Percentiles rank a stretch among this genome's conserved stretches.
Conservation (phyloP, 1,284 basidiomycete species). For the Cryptococcus deneoformans region DNA sequence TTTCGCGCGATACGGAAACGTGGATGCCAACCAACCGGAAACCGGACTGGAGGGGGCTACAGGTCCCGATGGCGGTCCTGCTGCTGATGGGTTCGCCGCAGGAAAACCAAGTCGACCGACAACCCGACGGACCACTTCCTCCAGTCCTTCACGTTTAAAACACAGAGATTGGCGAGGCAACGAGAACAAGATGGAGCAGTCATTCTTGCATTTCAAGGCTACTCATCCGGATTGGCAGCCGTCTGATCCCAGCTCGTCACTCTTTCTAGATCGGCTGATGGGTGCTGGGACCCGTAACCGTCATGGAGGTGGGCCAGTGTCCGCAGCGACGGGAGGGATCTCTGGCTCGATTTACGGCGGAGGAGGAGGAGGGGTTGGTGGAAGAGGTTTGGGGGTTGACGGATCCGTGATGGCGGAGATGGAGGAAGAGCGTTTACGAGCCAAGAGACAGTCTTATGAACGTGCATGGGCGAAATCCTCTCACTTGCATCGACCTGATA, state of each 20-base stretch:
- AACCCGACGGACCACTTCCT: background rate
- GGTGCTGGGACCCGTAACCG: slow-evolving; percentile 51
- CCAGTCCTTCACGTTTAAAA: background rate
- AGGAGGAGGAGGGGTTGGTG: background rate
- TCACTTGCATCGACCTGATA: background rate
- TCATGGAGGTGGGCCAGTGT: background rate
- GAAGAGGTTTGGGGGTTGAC: slow-evolving; percentile 6
- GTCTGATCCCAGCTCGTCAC: slow-evolving; percentile 74
- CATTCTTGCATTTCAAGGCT: slow-evolving; percentile 92
- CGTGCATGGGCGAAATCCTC: slow-evolving; percentile 15
- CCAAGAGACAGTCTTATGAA: slow-evolving; percentile 9
- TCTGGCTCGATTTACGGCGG: slow-evolving; percentile 8
- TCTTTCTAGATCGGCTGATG: slow-evolving; percentile 79
- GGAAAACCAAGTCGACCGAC: background rate
- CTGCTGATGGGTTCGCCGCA: background rate
- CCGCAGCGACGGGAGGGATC: slow-evolving; percentile 6
- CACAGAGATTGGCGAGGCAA: slow-evolving; percentile 55
- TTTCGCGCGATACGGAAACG: slow-evolving; percentile 63
- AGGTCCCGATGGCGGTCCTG: background rate
- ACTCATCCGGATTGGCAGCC: slow-evolving; percentile 95
- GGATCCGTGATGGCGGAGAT: slow-evolving; percentile 14
- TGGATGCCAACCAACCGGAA: background rate
- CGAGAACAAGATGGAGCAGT: slow-evolving; percentile 98
- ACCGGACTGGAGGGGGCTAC: background rate
- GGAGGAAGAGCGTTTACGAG: background rate